A percentile compares a stretch with the other conserved stretches of the same genome.
These are phyloP conservation scores for Euphorbia corollata DNA, from an alignment of 441 rosid genomes.

Conservation along the genomic window DNA sequence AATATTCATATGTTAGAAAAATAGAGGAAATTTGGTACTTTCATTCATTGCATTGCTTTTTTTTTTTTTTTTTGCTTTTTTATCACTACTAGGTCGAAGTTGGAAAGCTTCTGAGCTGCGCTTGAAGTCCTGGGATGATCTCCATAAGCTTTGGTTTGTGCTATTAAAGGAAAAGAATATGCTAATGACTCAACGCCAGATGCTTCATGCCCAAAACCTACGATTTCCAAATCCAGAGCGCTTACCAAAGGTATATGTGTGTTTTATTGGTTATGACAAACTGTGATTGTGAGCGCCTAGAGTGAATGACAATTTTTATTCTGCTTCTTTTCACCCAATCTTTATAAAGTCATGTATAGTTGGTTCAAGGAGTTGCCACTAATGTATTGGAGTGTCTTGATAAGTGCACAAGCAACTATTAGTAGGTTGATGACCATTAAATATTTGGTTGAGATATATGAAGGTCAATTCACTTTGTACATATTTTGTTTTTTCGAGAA, in stretches of 20 bases:
- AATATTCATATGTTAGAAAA: background rate
- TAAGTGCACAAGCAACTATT: too few species aligned
- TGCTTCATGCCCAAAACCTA: conserved; percentile 72
- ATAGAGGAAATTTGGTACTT: background rate
- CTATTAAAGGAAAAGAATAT: conserved; percentile 88
- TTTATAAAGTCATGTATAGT: background rate
- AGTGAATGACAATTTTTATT: background rate
- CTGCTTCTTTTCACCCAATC: background rate
- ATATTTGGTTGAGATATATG: background rate
- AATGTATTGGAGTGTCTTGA: background rate
- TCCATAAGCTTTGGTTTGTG: conserved; percentile 90
- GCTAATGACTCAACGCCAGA: conserved; percentile 89
- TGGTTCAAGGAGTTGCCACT: background rate
- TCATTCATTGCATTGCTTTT: conserved; percentile 1
- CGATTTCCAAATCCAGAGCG: conserved; percentile 84
- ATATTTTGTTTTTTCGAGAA: background rate
- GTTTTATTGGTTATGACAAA: background rate
- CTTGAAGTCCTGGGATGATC: conserved; percentile 88
- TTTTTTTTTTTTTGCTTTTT: conserved; percentile 5
- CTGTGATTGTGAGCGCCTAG: background rate
- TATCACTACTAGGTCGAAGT: conserved; percentile 59
- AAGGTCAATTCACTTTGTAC: background rate
- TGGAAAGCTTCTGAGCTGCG: conserved; percentile 97
- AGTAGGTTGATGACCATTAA: too few species aligned
- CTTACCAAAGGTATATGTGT: conserved; percentile 55